phyloP scores from a whole-genome alignment of 2,329 filamentous ascomycete genomes.

The Calonectria leucothoes region DNA sequence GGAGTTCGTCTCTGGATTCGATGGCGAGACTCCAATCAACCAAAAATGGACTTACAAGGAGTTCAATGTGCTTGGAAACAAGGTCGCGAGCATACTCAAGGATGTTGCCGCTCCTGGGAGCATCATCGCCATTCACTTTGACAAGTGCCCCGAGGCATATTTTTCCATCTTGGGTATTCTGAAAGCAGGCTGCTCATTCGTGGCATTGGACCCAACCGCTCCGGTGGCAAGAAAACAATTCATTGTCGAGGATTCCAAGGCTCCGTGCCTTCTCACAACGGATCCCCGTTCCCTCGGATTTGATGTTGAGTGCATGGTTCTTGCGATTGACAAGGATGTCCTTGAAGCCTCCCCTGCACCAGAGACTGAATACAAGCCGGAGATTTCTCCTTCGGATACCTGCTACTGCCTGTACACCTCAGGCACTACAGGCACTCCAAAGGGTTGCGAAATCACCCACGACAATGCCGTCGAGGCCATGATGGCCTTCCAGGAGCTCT shows the following conservation, averaged over 20 bases:
- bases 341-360: slow-evolving; percentile 39
- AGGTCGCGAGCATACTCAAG: slow-evolving; percentile 74
- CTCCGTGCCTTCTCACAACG: slow-evolving; percentile 72
- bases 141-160: slow-evolving; percentile 87
- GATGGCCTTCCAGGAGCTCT: slow-evolving; percentile 85
- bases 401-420: slow-evolving; percentile 91
- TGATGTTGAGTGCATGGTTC: slow-evolving; percentile 44
- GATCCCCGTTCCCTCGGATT: slow-evolving; percentile 45
- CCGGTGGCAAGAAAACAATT: slow-evolving; percentile 80
- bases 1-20: slow-evolving; percentile 76
- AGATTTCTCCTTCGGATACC: slow-evolving; percentile 61
- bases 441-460: slow-evolving; percentile 90
- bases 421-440: slow-evolving; percentile 87
- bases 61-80: slow-evolving; percentile 77
- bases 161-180: slow-evolving; percentile 85
- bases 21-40: slow-evolving; percentile 56
- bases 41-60: slow-evolving; percentile 79
- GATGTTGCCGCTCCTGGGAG: slow-evolving; percentile 62
- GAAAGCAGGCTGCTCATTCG: slow-evolving; percentile 84
- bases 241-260: slow-evolving; percentile 79
- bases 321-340: slow-evolving; percentile 46
- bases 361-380: slow-evolving; percentile 27
- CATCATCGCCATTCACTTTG: slow-evolving; percentile 82
- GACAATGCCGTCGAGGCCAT: slow-evolving; percentile 91
- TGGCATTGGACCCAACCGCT: slow-evolving; percentile 82